phyloP scores from a whole-genome alignment of 257 asterid genomes.

The Vinca minor region DNA sequence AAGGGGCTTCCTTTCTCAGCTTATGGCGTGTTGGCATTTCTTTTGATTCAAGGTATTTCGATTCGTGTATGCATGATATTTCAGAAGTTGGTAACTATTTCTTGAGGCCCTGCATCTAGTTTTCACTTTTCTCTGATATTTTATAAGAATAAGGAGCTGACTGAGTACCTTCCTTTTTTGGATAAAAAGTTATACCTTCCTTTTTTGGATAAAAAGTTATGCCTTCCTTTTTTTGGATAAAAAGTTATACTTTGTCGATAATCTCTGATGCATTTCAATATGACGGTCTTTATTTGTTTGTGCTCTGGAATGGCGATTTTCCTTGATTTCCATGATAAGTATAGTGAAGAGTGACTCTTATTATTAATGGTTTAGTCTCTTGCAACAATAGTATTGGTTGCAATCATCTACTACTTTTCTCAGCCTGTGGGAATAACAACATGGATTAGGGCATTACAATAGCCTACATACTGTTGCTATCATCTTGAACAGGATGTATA shows the following conservation, averaged over 20 bases:
- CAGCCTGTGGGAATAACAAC: slow-evolving; percentile 68
- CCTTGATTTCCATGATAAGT: not conserved
- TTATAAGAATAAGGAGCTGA: not conserved
- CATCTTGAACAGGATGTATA: not conserved
- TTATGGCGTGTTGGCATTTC: slow-evolving; percentile 84
- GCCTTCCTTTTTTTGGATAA: no score
- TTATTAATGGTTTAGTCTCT: slow-evolving; percentile 49
- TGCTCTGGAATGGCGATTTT: not conserved
- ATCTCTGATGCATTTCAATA: not conserved
- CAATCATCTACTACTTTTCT: slow-evolving; percentile 82
- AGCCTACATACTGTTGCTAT: slow-evolving; percentile 36
- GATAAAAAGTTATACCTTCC: not conserved
- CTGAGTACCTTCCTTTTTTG: not conserved
- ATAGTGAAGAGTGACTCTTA: no score
- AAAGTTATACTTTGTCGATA: not conserved
- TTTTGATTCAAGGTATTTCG: slow-evolving; percentile 68
- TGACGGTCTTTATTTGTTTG: not conserved
- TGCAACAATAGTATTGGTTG: slow-evolving; percentile 67
- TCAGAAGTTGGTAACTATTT: no score
- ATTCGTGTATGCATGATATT: slow-evolving; percentile 3
- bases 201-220: not conserved
- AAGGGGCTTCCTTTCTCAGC: slow-evolving; percentile 96
- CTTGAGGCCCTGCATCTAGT: not conserved
- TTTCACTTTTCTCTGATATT: not conserved
- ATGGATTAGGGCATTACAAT: slow-evolving; percentile 74